These are phyloP conservation scores for Aspergillus arachidicola DNA, from an alignment of 2,329 filamentous ascomycete genomes.

Conservation along the genomic window DNA sequence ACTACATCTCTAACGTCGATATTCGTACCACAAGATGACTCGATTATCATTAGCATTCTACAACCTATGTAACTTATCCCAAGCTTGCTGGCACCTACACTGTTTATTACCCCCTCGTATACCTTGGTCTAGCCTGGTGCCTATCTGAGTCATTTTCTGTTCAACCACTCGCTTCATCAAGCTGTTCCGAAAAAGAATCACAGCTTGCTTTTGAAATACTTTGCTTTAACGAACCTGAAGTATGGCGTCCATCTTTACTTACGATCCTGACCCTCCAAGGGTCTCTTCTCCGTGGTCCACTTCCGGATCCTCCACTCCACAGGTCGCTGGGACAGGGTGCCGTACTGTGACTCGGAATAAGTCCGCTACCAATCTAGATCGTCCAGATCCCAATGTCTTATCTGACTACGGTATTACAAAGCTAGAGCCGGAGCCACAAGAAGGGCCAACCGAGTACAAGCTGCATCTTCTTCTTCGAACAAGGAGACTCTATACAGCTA, in stretches of 20 bases:
- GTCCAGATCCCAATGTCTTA: constrained; percentile 42
- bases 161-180: not conserved
- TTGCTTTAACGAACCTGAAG: constrained; percentile 8
- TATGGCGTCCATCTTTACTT: constrained; percentile 97
- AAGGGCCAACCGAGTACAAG: constrained; percentile 96
- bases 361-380: constrained; percentile 42
- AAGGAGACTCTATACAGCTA: constrained; percentile 70
- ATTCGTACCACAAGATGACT: constrained; percentile 23
- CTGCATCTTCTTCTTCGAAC: constrained; percentile 83
- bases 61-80: constrained; percentile 12
- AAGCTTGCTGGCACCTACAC: constrained; percentile 9
- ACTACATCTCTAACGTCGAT: not conserved
- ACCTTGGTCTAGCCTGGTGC: constrained; percentile 7
- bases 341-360: constrained; percentile 29
- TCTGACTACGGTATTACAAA: constrained; percentile 69
- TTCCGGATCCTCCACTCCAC: constrained; percentile 50
- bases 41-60: constrained; percentile 12
- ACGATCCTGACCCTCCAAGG: constrained; percentile 81
- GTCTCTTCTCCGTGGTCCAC: constrained; percentile 89
- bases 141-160: constrained; percentile 6
- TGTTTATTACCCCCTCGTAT: constrained; percentile 9
- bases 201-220: not conserved
- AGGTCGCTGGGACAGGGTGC: constrained; percentile 30
- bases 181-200: no score
- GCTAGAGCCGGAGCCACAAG: constrained; percentile 86